Conservation (phyloP, 306 rosid species). For the Inga laurina region DNA sequence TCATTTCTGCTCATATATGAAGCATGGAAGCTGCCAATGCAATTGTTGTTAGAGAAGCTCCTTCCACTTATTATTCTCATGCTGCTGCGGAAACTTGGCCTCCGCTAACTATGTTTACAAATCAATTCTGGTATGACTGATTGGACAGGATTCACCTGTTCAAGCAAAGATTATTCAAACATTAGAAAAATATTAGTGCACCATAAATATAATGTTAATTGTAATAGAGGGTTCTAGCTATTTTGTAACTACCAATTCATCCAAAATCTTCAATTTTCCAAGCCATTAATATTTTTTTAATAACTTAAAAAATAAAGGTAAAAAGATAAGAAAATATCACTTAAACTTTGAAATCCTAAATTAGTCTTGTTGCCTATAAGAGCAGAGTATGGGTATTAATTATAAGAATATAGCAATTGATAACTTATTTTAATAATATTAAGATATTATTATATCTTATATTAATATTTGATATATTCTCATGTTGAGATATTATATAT, state of each 20-base stretch:
- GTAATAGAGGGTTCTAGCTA: too few relatives aligned
- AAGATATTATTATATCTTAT: too few relatives aligned
- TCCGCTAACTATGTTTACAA: neutral
- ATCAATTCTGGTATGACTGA: neutral
- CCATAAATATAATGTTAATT: neutral
- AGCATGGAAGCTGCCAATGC: neutral
- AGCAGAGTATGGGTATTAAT: too few relatives aligned
- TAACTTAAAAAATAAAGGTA: neutral
- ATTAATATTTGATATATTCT: too few relatives aligned
- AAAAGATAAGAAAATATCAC: too few relatives aligned
- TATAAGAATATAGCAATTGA: too few relatives aligned
- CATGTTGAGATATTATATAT: too few relatives aligned
- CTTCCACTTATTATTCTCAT: neutral
- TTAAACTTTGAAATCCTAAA: too few relatives aligned
- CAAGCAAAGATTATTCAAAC: neutral
- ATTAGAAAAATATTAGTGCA: neutral
- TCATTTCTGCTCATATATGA: neutral
- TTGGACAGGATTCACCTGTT: neutral
- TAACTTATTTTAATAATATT: too few relatives aligned
- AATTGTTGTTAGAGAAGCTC: neutral
- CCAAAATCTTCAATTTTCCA: neutral
- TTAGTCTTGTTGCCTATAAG: too few relatives aligned
- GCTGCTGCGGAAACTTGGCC: neutral
- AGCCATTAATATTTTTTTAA: neutral
- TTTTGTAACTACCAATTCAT: too few relatives aligned